Conservation (phyloP, 2,329 filamentous ascomycete genomes). For the Ceratocystis ficicola region DNA sequence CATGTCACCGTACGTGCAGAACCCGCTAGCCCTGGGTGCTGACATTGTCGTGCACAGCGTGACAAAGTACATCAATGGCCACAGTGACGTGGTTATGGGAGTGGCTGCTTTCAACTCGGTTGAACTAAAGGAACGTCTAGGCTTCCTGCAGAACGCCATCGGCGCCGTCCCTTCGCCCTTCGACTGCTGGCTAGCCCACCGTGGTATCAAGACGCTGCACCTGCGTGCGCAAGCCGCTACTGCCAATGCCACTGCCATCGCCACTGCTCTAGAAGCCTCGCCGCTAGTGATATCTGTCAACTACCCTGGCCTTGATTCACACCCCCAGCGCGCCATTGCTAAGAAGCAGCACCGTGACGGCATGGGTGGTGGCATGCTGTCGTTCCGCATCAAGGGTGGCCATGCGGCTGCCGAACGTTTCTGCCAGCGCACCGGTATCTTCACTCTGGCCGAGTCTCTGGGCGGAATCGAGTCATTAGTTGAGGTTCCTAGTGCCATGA, state of each 20-base stretch:
- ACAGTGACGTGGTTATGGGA: slow-evolving; percentile 95
- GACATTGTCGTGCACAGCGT: slow-evolving; percentile 96
- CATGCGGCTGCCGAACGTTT: slow-evolving; percentile 78
- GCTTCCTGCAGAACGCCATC: slow-evolving; percentile 94
- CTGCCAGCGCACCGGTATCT: slow-evolving; percentile 79
- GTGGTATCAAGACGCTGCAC: slow-evolving; percentile 92
- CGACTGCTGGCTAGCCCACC: slow-evolving; percentile 95
- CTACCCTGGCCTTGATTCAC: slow-evolving; percentile 82
- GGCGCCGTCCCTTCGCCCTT: slow-evolving; percentile 90
- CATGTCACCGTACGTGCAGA: slow-evolving; percentile 90
- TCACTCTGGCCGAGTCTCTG: slow-evolving; percentile 83
- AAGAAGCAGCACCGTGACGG: slow-evolving; percentile 84
- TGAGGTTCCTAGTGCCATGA: slow-evolving; percentile 92
- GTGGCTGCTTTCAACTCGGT: slow-evolving; percentile 89
- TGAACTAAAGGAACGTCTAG: slow-evolving; percentile 60
- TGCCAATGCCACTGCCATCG: slow-evolving; percentile 67
- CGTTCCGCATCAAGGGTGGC: slow-evolving; percentile 84
- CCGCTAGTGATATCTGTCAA: slow-evolving; percentile 80
- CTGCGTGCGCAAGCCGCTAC: slow-evolving; percentile 77
- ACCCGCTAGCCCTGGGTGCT: slow-evolving; percentile 85
- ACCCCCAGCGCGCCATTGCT: slow-evolving; percentile 75
- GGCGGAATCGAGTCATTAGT: slow-evolving; percentile 86
- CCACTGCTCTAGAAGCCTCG: slow-evolving; percentile 63
- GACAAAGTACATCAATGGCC: slow-evolving; percentile 98
- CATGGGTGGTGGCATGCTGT: slow-evolving; percentile 94